Percentiles rank a stretch among this genome's conserved stretches.
Evolutionary conservation across 2,329 filamentous ascomycete genomes (phyloP).

Genomic region (Gremmenia infestans): DNA sequence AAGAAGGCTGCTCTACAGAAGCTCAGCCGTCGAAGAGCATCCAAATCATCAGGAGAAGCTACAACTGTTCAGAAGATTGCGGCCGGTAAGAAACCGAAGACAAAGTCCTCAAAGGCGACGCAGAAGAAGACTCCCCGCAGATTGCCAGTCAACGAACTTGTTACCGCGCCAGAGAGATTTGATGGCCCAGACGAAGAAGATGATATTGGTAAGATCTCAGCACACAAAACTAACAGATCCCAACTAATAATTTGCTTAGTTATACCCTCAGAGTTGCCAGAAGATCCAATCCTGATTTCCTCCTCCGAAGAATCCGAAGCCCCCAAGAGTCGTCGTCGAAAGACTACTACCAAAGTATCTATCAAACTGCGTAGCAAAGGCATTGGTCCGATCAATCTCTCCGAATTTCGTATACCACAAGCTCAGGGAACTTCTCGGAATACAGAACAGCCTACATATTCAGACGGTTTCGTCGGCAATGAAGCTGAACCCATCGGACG

Average conservation of each 20-base stretch:
- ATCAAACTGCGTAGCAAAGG: slow-evolving; percentile 1
- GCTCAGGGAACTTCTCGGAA: neutral
- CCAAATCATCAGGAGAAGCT: neutral
- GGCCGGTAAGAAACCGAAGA: slow-evolving; percentile 1
- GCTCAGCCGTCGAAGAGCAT: neutral
- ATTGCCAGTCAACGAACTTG: slow-evolving; percentile 18
- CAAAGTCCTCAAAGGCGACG: neutral
- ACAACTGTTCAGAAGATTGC: neutral
- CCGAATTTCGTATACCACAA: slow-evolving; percentile 21
- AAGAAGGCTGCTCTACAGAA: slow-evolving; percentile 2
- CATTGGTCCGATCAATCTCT: slow-evolving; percentile 9
- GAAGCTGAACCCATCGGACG: slow-evolving; percentile 22
- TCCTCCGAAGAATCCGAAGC: neutral
- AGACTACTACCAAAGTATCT: neutral
- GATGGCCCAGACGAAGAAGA: slow-evolving; percentile 3
- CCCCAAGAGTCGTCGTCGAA: neutral
- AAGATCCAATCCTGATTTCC: slow-evolving; percentile 25
- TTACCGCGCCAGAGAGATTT: slow-evolving; percentile 11
- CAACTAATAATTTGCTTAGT: slow-evolving; percentile 1
- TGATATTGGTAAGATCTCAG: slow-evolving; percentile 1
- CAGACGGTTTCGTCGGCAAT: slow-evolving; percentile 26
- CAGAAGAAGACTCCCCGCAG: slow-evolving; percentile 12
- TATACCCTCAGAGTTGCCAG: slow-evolving; percentile 12
- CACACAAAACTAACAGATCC: neutral
- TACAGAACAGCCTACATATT: slow-evolving; percentile 6